These are phyloP conservation scores for Penicillium sp. DNA, from an alignment of 2,329 filamentous ascomycete species.

Conservation along the genomic window DNA sequence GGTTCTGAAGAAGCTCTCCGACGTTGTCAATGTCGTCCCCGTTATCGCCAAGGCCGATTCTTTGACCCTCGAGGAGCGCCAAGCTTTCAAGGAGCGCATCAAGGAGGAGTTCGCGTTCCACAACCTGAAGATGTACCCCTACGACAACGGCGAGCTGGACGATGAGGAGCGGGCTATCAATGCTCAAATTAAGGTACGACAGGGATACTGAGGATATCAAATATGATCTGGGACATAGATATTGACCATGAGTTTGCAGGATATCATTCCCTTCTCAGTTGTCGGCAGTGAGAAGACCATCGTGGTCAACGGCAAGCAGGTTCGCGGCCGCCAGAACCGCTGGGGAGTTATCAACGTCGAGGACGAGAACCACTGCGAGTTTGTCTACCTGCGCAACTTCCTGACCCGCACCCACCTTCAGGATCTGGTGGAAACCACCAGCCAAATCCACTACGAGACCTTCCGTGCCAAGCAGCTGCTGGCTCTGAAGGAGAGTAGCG, in stretches of 20 bases:
- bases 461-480: slow-evolving; percentile 99
- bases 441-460: slow-evolving; percentile 99
- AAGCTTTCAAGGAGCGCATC: slow-evolving; percentile 97
- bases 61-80: slow-evolving; percentile 90
- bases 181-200: slow-evolving; percentile 85
- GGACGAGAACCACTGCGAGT: slow-evolving; percentile 99
- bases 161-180: slow-evolving; percentile 94
- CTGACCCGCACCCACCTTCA: slow-evolving; percentile 96
- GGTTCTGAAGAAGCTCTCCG: slow-evolving; percentile 97
- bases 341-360: slow-evolving; percentile 99
- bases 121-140: slow-evolving; percentile 99
- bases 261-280: slow-evolving; percentile 93
- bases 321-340: slow-evolving; percentile 95
- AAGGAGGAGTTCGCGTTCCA: slow-evolving; percentile 99
- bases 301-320: slow-evolving; percentile 95
- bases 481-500: slow-evolving; percentile 96
- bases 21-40: slow-evolving; percentile 98
- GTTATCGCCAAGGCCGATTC: slow-evolving; percentile 99
- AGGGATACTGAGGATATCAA: background rate
- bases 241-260: slow-evolving; percentile 49
- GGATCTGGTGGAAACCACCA: slow-evolving; percentile 98
- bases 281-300: slow-evolving; percentile 98
- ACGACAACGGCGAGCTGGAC: slow-evolving; percentile 98
- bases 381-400: slow-evolving; percentile 97
- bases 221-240: background rate